Base-by-base conservation (phyloP, 129 eudicot genomes). In the Calendula officinalis region DNA sequence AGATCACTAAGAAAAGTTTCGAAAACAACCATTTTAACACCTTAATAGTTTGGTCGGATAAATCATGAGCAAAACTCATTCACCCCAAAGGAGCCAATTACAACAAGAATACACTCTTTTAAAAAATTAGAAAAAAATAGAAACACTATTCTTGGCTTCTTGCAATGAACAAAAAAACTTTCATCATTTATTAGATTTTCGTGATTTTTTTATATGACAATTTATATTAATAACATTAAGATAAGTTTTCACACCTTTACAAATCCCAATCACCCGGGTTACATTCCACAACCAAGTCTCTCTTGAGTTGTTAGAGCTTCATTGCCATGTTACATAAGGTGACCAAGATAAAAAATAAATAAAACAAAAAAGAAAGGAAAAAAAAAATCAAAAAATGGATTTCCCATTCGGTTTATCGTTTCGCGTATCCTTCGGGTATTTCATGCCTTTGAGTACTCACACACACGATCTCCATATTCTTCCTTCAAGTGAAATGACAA, bases 401-500 rank as follows among this genome's bases (percentile, higher is more conserved):
- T 59, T 40, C 75, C 82, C 69, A 52, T 41, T 62, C 11, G 47
- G 50, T 56, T 72, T 62, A n/a, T 67, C 71, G 39, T 64, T 30
- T 52, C 68, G 34, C 58, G 50, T 67, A 37, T 58, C 2, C 56
- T 4, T 62, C 64, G 33, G 54, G 47, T 67, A 4, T 71, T 60
- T 73, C 11, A 27, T 61, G 56, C 45, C 67, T 56, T 56, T n/a
- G 54, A 48, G 36, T 63, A 59, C 51, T 80, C 79, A 94, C 75
- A 90, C 88, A 55, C 90, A 81, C 4, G 99, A 94, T 86, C 97
- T 86, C 99, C 99, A 94, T 83, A 94, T 94, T 71, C 97, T 83
- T 66, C 99, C 99, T 78, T 89, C 94, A 62, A 94, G 88, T 32
- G 99, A 94, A 62, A 94, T 89, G 4, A 94, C 91, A 10, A 94